Base-by-base conservation (phyloP, 1,284 basidiomycete species). In the Trametes versicolor region DNA sequence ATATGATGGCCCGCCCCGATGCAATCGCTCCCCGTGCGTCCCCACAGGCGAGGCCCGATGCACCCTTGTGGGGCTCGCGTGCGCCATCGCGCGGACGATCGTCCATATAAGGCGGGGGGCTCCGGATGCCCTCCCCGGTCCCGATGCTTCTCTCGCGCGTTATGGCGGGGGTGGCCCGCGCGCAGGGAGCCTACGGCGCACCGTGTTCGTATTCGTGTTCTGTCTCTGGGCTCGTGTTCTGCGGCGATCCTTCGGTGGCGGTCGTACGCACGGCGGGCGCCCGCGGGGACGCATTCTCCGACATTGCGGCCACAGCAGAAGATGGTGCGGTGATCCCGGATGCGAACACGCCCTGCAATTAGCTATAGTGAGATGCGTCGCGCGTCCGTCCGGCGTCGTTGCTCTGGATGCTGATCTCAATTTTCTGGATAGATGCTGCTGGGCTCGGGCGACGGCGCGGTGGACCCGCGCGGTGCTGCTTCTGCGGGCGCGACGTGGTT, bases 81-180 rank as follows among this genome's bases (percentile, higher is more conserved):
- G 53, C 53, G 37, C 37, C 53, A 68, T 68, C 67, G 50, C 61
- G 8, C 50, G 56, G 67, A 64, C 67, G 67, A 68, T 68, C 67
- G 62, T 52, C 67, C 67, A 13, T 12, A 64, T 56, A 59, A 45
- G 67, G 67, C 56, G 37, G 49, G 32, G 6, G 39, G 55, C 37
- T 60, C 47, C 67, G 66, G 66, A 68, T 63, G 63, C 51, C 61
- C 43, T 60, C 63, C 62, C 66, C 66, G 66, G 63, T 54, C 58
- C 63, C 63, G 63, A 47, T 60, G 60, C 67, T 64, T 66, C 64
- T 57, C 39, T 21, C 27, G 48, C 25, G n/a, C 9, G 48, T 66
- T 66, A 65, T 69, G 67, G 67, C 60, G 61, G 54, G 54, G 50
- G 47, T 54, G 65, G 54, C 62, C 68, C 65, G 39, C 19, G 27